Evolutionary conservation across 2,329 filamentous ascomycete genomes (phyloP).

Genomic region (Colletotrichum destructivum): DNA sequence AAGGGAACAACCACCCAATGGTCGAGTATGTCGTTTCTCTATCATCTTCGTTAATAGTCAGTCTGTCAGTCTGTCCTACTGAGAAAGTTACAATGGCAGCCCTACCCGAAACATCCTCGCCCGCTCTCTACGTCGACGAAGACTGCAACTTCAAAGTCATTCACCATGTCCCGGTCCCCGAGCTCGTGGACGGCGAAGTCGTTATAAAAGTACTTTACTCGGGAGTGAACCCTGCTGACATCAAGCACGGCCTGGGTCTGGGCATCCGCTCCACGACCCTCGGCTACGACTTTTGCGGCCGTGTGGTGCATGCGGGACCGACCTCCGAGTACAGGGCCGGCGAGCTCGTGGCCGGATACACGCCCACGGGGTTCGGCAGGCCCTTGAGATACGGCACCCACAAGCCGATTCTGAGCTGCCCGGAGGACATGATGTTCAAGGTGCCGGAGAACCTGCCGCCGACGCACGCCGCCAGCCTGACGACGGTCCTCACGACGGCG

Average conservation of each 20-base stretch:
- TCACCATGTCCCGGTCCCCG: conserved; percentile 15
- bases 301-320: neutral
- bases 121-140: conserved; percentile 29
- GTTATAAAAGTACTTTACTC: conserved; percentile 23
- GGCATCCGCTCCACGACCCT: conserved; percentile 16
- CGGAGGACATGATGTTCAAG: conserved; percentile 14
- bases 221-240: conserved; percentile 36
- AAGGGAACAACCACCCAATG: no score
- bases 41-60: no score
- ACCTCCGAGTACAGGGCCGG: conserved; percentile 8
- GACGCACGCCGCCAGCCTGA: conserved; percentile 41
- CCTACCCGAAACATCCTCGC: neutral
- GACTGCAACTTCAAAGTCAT: conserved; percentile 26
- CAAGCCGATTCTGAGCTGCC: conserved; percentile 27
- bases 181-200: conserved; percentile 1
- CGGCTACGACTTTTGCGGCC: conserved; percentile 38
- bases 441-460: conserved; percentile 35
- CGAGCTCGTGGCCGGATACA: conserved; percentile 21
- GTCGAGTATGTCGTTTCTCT: no score
- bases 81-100: neutral
- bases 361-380: conserved; percentile 28
- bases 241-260: conserved; percentile 22
- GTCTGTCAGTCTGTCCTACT: no score
- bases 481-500: conserved; percentile 41
- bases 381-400: conserved; percentile 29